Evolutionary conservation across 2,329 filamentous ascomycete species (phyloP).

Genomic region (Bisporella sp.): DNA sequence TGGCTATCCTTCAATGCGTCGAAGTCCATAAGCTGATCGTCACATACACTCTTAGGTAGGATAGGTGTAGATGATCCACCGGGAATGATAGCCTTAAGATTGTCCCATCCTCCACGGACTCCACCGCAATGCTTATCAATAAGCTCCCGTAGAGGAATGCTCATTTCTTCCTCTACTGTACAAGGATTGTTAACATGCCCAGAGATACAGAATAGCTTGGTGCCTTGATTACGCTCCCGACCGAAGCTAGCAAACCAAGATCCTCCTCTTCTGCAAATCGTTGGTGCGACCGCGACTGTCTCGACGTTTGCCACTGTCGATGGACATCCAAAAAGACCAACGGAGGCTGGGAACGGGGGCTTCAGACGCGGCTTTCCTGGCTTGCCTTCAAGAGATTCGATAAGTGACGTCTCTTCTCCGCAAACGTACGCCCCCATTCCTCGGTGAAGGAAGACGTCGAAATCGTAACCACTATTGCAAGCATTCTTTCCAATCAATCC

Average conservation of each 20-base stretch:
- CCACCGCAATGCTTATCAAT: constrained; percentile 98
- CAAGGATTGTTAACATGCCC: constrained; percentile 98
- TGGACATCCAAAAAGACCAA: constrained; percentile 96
- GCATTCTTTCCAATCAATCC: constrained; percentile 98
- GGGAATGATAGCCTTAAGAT: constrained; percentile 89
- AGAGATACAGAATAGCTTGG: constrained; percentile 97
- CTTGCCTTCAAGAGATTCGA: constrained; percentile 97
- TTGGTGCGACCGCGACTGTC: constrained; percentile 90
- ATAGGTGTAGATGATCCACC: constrained; percentile 96
- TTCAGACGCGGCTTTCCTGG: constrained; percentile 97
- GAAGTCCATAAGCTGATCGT: constrained; percentile 98
- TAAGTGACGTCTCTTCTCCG: constrained; percentile 95
- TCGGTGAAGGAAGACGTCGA: constrained; percentile 93
- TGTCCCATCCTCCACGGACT: constrained; percentile 95
- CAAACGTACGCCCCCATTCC: constrained; percentile 97
- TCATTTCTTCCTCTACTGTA: constrained; percentile 99
- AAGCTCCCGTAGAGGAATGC: constrained; percentile 87
- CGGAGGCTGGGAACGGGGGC: constrained; percentile 95
- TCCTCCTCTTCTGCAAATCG: constrained; percentile 87
- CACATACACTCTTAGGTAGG: constrained; percentile 81
- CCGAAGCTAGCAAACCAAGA: constrained; percentile 93
- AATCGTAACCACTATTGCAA: constrained; percentile 94
- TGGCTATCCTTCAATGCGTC: constrained; percentile 97
- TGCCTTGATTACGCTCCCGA: constrained; percentile 92
- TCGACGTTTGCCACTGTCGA: constrained; percentile 98